These are phyloP conservation scores for Carex parvula DNA, from an alignment of 176 grass and related monocot species.

Conservation along the genomic window DNA sequence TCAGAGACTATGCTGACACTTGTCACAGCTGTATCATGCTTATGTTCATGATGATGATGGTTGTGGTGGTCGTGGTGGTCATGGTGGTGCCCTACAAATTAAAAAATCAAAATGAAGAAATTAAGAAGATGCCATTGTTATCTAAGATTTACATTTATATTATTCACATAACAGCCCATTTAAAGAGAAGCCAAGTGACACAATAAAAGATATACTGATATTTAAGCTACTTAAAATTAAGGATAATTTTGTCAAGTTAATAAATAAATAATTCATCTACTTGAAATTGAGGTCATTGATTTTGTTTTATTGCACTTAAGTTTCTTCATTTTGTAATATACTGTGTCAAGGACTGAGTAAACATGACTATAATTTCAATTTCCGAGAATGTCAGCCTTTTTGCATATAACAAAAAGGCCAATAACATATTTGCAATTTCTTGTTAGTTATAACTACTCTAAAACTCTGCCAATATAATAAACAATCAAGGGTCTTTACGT, in stretches of 20 bases:
- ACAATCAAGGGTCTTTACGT: not conserved
- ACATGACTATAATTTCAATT: not conserved
- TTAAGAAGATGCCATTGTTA: not conserved
- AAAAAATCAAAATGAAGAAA: not conserved
- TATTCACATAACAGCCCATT: not conserved
- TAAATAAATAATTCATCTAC: not conserved
- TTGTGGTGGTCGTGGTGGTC: slow-evolving; percentile 51
- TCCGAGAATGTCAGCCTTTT: not conserved
- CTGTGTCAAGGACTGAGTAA: not conserved
- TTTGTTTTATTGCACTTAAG: not conserved
- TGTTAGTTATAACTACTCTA: not conserved
- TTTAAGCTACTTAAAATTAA: not conserved
- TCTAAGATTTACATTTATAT: not conserved
- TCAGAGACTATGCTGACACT: slow-evolving; percentile 92
- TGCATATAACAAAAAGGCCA: not conserved
- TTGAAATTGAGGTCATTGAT: not conserved
- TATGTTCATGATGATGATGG: slow-evolving; percentile 80
- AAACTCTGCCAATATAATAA: not conserved
- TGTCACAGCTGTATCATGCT: slow-evolving; percentile 79
- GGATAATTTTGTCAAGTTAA: not conserved
- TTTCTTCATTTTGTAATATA: not conserved
- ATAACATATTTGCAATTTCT: not conserved
- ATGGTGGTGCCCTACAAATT: slow-evolving; percentile 30
- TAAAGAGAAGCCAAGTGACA: not conserved
- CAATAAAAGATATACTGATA: not conserved